Evolutionary conservation across 1,284 basidiomycete genomes (phyloP).

Genomic region (Irpex lacteus): DNA sequence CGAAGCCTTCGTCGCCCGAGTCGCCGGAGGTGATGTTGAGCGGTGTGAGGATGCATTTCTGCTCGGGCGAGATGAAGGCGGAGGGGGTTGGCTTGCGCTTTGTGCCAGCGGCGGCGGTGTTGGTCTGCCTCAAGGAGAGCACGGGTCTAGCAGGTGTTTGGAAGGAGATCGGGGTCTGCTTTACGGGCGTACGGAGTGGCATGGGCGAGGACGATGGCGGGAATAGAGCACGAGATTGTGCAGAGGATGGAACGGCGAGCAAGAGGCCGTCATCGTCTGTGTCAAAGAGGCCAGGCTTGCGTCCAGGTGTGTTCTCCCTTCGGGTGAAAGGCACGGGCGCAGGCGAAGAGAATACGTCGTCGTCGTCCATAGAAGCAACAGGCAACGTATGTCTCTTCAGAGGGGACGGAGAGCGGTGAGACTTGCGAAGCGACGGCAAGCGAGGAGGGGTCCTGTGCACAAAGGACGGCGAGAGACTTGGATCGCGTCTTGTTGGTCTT

Average conservation of each 20-base stretch:
- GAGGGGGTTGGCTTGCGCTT: slow-evolving; percentile 69
- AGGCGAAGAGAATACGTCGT: slow-evolving; percentile 57
- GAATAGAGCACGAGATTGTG: slow-evolving; percentile 32
- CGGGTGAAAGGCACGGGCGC: slow-evolving; percentile 40
- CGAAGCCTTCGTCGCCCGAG: slow-evolving; percentile 20
- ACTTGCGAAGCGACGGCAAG: slow-evolving; percentile 28
- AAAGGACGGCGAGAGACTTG: slow-evolving; percentile 44
- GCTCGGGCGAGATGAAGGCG: slow-evolving; percentile 40
- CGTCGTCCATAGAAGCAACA: slow-evolving; percentile 34
- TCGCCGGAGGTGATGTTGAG: slow-evolving; percentile 29
- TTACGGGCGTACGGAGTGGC: slow-evolving; percentile 47
- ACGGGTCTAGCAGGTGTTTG: slow-evolving; percentile 25
- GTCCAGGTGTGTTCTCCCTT: slow-evolving; percentile 29
- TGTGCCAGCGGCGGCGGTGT: slow-evolving; percentile 34
- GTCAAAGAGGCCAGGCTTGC: slow-evolving; percentile 18
- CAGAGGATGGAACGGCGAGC: slow-evolving; percentile 38
- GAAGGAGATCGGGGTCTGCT: slow-evolving; percentile 34
- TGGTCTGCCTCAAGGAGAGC: slow-evolving; percentile 32
- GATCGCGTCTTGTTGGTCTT: slow-evolving; percentile 36
- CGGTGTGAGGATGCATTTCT: slow-evolving; percentile 31
- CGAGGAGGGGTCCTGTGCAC: slow-evolving; percentile 36
- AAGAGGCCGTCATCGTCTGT: slow-evolving; percentile 57
- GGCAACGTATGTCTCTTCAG: slow-evolving; percentile 35
- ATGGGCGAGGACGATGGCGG: slow-evolving; percentile 38
- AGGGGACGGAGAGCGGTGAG: slow-evolving; percentile 62